A percentile compares a stretch with the other conserved stretches of the same genome.
These are phyloP conservation scores for Rosa rugosa DNA, from an alignment of 306 rosid species.

Conservation along the genomic window DNA sequence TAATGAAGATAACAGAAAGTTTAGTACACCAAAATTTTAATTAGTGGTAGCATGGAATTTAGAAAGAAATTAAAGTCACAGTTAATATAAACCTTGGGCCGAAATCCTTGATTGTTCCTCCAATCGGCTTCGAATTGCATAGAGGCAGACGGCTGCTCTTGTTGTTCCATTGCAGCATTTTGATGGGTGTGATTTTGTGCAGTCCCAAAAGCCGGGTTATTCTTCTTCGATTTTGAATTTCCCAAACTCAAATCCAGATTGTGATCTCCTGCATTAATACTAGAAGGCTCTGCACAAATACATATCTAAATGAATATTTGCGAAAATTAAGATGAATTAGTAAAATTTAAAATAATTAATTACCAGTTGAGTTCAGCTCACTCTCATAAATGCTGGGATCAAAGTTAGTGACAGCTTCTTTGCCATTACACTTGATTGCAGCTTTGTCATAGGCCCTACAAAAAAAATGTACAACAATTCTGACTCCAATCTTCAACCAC, in stretches of 20 bases:
- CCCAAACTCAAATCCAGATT: slow-evolving; percentile 51
- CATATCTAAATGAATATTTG: background rate
- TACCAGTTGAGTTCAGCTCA: slow-evolving; percentile 78
- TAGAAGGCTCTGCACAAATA: slow-evolving; percentile 13
- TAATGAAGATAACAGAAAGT: background rate
- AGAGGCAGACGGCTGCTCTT: background rate
- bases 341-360: background rate
- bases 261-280: slow-evolving; percentile 25
- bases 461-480: background rate
- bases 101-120: slow-evolving; percentile 34
- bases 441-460: slow-evolving; percentile 97
- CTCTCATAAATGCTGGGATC: slow-evolving; percentile 87
- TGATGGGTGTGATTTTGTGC: slow-evolving; percentile 12
- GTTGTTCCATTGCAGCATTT: slow-evolving; percentile 16
- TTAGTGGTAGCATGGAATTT: background rate
- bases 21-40: background rate
- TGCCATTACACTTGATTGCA: slow-evolving; percentile 95
- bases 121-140: slow-evolving; percentile 22
- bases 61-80: background rate
- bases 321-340: background rate
- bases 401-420: slow-evolving; percentile 96
- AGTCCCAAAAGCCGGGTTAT: background rate
- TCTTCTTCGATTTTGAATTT: slow-evolving; percentile 30
- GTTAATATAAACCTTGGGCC: slow-evolving; percentile 23
- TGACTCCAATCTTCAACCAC: background rate